Percentiles rank a stretch among this genome's conserved stretches.
phyloP scores from a whole-genome alignment of 352 stramenopile genomes.

The Elongisporangium senticosum region DNA sequence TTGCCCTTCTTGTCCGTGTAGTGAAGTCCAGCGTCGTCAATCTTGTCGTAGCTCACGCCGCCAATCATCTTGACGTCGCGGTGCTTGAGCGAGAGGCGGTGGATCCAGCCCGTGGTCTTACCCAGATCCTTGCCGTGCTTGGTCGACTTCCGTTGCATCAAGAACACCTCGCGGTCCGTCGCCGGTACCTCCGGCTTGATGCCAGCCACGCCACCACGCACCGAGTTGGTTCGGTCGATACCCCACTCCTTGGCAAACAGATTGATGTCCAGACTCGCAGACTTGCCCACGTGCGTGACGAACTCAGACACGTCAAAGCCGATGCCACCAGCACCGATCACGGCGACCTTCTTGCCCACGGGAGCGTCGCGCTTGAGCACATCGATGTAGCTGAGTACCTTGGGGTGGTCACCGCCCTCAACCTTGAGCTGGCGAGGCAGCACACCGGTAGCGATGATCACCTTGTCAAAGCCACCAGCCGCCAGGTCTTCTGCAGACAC shows the following conservation, averaged over 20 bases:
- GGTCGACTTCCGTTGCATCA: conserved; percentile 94
- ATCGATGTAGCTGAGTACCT: conserved; percentile 94
- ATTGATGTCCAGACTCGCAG: conserved; percentile 60
- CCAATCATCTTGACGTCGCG: conserved; percentile 91
- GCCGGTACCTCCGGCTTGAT: conserved; percentile 31
- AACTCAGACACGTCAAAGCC: conserved; percentile 98
- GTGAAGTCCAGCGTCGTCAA: conserved; percentile 93
- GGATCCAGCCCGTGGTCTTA: conserved; percentile 97
- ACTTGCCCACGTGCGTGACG: conserved; percentile 79
- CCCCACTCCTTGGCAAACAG: conserved; percentile 94
- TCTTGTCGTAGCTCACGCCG: conserved; percentile 91
- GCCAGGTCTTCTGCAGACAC: conserved; percentile 49
- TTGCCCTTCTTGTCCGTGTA: conserved; percentile 87
- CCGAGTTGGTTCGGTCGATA: conserved; percentile 83
- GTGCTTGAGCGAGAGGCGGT: conserved; percentile 89
- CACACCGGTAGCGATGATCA: conserved; percentile 96
- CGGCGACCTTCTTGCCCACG: conserved; percentile 90
- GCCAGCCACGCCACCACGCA: conserved; percentile 79
- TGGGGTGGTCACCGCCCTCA: conserved; percentile 83
- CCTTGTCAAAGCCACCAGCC: conserved; percentile 75
- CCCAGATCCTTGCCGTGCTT: conserved; percentile 91
- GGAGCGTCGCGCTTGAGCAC: conserved; percentile 87
- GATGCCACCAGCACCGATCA: conserved; percentile 97
- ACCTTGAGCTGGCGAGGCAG: conserved; percentile 87
- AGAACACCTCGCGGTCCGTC: conserved; percentile 80